Evolutionary conservation across 2,329 filamentous ascomycete species (phyloP).

Genomic region (Cladobotryum protrusum): DNA sequence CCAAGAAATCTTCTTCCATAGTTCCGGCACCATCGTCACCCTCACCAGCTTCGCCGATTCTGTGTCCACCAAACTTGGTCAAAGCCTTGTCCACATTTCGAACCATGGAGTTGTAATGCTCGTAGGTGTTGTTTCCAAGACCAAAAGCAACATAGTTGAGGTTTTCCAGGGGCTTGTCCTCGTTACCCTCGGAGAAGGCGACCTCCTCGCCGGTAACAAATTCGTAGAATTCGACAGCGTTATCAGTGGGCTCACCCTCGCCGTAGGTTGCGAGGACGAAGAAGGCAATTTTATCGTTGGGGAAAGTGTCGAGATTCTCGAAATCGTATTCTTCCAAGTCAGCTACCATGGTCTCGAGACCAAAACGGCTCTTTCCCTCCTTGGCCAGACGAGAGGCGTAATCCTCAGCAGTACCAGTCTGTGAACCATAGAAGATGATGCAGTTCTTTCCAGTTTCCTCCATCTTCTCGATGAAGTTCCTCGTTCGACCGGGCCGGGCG

Average conservation of each 20-base stretch:
- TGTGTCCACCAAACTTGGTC: constrained; percentile 71
- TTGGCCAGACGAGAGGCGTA: constrained; percentile 95
- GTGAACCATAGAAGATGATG: constrained; percentile 96
- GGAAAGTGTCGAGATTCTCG: constrained; percentile 84
- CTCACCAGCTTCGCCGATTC: constrained; percentile 85
- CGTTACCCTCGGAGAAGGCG: constrained; percentile 67
- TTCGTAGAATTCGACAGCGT: constrained; percentile 98
- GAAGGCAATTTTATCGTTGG: constrained; percentile 84
- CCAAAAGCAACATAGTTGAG: constrained; percentile 94
- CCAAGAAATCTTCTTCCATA: constrained; percentile 98
- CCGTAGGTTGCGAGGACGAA: constrained; percentile 97
- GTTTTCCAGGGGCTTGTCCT: constrained; percentile 64
- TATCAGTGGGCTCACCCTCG: constrained; percentile 97
- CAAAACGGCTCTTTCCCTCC: constrained; percentile 93
- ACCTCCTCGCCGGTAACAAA: constrained; percentile 81
- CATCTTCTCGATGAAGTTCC: constrained; percentile 94
- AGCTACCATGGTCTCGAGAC: constrained; percentile 95
- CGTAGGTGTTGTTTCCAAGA: constrained; percentile 98
- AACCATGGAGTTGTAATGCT: constrained; percentile 99
- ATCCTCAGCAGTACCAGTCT: constrained; percentile 97
- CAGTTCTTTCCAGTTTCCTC: constrained; percentile 95
- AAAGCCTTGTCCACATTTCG: constrained; percentile 81
- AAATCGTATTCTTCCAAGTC: constrained; percentile 98
- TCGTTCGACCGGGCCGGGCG: constrained; percentile 73
- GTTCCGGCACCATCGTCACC: constrained; percentile 97